Base-by-base conservation (phyloP, 2,329 filamentous ascomycete genomes). In the Parascedosporium putredinis region DNA sequence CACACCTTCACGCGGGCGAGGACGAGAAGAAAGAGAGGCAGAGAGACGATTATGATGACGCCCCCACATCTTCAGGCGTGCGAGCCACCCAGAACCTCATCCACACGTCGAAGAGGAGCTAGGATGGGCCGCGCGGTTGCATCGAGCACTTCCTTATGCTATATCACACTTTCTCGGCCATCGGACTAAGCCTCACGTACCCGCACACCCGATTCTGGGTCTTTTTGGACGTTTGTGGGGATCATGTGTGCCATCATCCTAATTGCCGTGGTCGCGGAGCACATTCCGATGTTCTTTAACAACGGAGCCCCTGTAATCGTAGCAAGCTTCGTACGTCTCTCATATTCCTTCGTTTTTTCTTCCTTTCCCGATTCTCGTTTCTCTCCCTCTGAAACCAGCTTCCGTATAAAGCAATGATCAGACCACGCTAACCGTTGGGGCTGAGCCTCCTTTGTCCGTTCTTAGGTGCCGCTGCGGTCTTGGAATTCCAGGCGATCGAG, bases 391-490 rank as follows among this genome's bases (percentile, higher is more conserved):
- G n/a, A n/a, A n/a, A n/a, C n/a, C n/a, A n/a, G n/a, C n/a, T n/a
- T n/a, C n/a, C n/a, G n/a, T n/a, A n/a, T n/a, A n/a, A n/a, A n/a
- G n/a, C n/a, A n/a, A n/a, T n/a, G n/a, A n/a, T n/a, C n/a, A 45
- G 9, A 9, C 16, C 44, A 4, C 10, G n/a, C 50, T 45, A 27
- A 45, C 40, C 24, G 81, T n/a, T n/a, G n/a, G n/a, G n/a, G n/a
- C n/a, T n/a, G n/a, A n/a, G n/a, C n/a, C n/a, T n/a, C n/a, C n/a
- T n/a, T n/a, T n/a, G n/a, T n/a, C n/a, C n/a, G n/a, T n/a, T n/a
- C n/a, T n/a, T n/a, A n/a, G 85, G 85, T 47, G 85, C 85, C 4
- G 80, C 83, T 2, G 84, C 85, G 12, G 83, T 89, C n/a, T 74
- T 89, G 33, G 77, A 86, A 58, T 89, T 86, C 63, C 81, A 82